Evolutionary conservation across 1,284 basidiomycete genomes (phyloP), one percentile per base, ranked within the genome.

Genomic region (Agaricales sp.): DNA sequence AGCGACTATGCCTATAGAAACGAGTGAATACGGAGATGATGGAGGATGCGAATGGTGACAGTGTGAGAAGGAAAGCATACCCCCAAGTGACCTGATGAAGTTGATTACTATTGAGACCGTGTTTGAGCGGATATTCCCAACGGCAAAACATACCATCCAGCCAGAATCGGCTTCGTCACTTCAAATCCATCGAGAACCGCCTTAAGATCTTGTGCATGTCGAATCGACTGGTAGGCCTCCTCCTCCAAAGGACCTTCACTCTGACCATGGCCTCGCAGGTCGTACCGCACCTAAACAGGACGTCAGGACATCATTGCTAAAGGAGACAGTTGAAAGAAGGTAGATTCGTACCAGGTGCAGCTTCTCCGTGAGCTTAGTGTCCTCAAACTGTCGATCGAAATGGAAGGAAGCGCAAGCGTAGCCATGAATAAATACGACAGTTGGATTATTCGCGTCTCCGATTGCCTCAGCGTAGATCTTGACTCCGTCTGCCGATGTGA

Each of bases 401-500:
- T 60, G 65, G 20, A 63, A 55, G 16, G 61, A 57, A 47, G 61
- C 65, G 51, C 67, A 57, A 6, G 62, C 60, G 49, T 68, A 62
- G 4, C 68, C 71, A 54, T 70, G 70, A 22, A 73, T 63, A 55
- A 73, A 68, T 37, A 73, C 62, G 30, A 73, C 53, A 3, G 64
- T 55, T 4, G 66, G 68, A 46, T 68, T 68, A 20, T 58, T 57
- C 6, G 62, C 57, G 53, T 69, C 60, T 11, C 71, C 70, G 11
- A 59, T 52, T 14, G 68, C 69, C 49, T 72, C 66, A 35, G 69
- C 65, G 47, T 61, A 65, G 19, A 67, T 64, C 19, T 57, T 48
- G 14, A 61, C 65, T 14, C 63, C 63, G 51, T 66, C 64, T 16
- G 55, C 52, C 3, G 63, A 63, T 19, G 46, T 52, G 8, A 41